Evolutionary conservation across 2,329 filamentous ascomycete species (phyloP).

Genomic region (Aspergillus sp.): DNA sequence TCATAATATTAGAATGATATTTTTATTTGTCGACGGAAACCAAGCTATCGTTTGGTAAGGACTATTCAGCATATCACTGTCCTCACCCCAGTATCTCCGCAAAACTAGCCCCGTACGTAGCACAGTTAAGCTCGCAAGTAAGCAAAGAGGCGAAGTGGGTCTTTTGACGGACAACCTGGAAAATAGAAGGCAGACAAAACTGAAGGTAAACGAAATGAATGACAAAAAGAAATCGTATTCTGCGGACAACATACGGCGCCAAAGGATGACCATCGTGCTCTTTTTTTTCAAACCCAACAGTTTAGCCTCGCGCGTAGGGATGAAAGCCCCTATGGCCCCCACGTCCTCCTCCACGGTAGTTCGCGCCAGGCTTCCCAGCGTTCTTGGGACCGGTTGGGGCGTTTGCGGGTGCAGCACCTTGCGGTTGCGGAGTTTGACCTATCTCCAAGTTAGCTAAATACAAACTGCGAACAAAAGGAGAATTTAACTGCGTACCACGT

Average conservation of each 20-base stretch:
- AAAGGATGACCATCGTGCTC: background rate
- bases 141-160: background rate
- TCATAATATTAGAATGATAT: background rate
- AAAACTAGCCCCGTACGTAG: background rate
- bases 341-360: slow-evolving; percentile 87
- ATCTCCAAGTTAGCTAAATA: slow-evolving; percentile 33
- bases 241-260: background rate
- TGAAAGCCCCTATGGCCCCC: slow-evolving; percentile 74
- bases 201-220: background rate
- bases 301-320: slow-evolving; percentile 61
- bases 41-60: background rate
- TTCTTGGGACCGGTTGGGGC: slow-evolving; percentile 97
- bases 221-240: background rate
- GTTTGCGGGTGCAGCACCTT: slow-evolving; percentile 66
- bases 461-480: background rate
- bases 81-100: background rate
- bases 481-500: slow-evolving; percentile 37
- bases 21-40: background rate
- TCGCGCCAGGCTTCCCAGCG: slow-evolving; percentile 83
- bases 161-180: slow-evolving; percentile 2
- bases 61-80: background rate
- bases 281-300: background rate
- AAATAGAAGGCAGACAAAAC: background rate
- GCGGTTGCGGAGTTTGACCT: slow-evolving; percentile 44
- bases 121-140: background rate